These are phyloP conservation scores for Kernera saxatilis DNA, from an alignment of 345 rosid genomes.

Conservation along the genomic window DNA sequence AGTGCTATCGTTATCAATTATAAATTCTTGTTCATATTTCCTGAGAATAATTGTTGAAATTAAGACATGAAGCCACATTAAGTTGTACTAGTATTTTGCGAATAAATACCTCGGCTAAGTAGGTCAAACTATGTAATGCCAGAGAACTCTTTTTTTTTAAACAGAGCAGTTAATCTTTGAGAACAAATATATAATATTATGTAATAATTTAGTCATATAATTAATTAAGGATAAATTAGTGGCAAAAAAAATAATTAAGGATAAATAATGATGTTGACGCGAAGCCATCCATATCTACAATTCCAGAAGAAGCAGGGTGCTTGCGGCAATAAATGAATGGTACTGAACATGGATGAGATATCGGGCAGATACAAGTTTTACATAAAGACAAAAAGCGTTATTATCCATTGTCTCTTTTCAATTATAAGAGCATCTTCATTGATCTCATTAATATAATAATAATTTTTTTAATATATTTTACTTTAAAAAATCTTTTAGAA, in stretches of 20 bases:
- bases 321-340: background rate
- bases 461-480: too few species aligned
- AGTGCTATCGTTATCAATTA: background rate
- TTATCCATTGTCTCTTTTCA: too few species aligned
- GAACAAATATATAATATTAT: background rate
- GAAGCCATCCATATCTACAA: background rate
- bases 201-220: background rate
- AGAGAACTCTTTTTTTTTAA: background rate
- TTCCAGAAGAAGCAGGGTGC: background rate
- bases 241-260: background rate
- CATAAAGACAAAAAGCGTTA: background rate
- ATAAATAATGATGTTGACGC: conserved; percentile 6
- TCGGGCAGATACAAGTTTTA: background rate
- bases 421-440: too few species aligned
- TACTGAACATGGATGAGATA: conserved; percentile 3
- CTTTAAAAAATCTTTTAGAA: too few species aligned
- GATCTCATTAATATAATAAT: too few species aligned
- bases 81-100: background rate
- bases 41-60: conserved; percentile 10
- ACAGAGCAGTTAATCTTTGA: background rate
- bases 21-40: background rate
- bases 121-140: background rate
- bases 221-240: background rate
- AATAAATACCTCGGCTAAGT: background rate
- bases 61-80: background rate